phyloP scores from a whole-genome alignment of 768 basidiomycete species.

The Asterophora parasitica region DNA sequence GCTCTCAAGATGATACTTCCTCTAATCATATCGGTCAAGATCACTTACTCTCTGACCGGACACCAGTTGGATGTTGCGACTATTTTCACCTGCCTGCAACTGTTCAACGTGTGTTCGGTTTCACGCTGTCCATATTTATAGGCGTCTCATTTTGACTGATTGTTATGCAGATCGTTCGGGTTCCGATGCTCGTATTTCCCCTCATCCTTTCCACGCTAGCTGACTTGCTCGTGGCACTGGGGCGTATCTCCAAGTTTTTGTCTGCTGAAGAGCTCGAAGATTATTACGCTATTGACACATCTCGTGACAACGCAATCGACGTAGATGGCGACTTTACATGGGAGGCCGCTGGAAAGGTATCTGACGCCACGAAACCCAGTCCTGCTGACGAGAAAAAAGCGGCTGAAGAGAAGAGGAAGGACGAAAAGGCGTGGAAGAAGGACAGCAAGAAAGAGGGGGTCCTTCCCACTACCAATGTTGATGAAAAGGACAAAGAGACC shows the following conservation, averaged over 20 bases:
- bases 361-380: constrained; percentile 8
- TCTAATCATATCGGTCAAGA: constrained; percentile 28
- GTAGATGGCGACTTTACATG: constrained; percentile 50
- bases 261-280: constrained; percentile 51
- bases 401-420: constrained; percentile 9
- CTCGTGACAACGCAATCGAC: constrained; percentile 34
- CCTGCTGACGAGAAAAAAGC: constrained; percentile 14
- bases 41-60: constrained; percentile 57
- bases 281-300: constrained; percentile 38
- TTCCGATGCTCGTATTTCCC: constrained; percentile 54
- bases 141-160: too few relatives aligned
- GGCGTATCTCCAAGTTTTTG: constrained; percentile 44
- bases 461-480: constrained; percentile 19
- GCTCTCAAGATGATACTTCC: neutral
- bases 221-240: constrained; percentile 46
- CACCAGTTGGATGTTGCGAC: constrained; percentile 49
- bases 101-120: constrained; percentile 45
- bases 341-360: constrained; percentile 33
- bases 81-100: constrained; percentile 54
- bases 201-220: constrained; percentile 44
- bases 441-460: constrained; percentile 13
- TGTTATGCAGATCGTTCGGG: constrained; percentile 44
- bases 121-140: neutral
- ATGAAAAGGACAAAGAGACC: constrained; percentile 14
- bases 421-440: constrained; percentile 12